Evolutionary conservation across 331 rosid genomes (phyloP), one percentile per base, ranked within the genome.

Genomic region (Prunus yedoensis): DNA sequence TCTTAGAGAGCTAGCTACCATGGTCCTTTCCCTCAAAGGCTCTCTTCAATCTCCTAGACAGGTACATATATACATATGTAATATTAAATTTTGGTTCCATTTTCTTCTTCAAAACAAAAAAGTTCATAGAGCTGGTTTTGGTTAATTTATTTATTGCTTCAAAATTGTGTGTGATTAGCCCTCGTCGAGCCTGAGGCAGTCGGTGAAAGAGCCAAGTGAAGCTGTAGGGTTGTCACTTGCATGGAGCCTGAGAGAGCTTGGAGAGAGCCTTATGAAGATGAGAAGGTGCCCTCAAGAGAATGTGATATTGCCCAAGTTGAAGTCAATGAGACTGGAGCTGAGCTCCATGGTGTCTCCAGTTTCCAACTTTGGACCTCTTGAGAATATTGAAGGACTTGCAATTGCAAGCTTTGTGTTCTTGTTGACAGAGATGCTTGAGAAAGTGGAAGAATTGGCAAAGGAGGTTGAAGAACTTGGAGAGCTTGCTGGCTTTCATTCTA

Each of bases 1-100:
- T 51, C 89, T 92, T 56, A 75, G 96, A 69, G 99, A 92, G 59
- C 46, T 94, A 38, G 92, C 99, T 41, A 76, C 90, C 23, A 76
- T 82, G 23, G 56, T 87, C 78, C 49, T 88, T 79, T 85, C 91
- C 60, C 73, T 88, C 25, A 77, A 53, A 66, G 57, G 35, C 30
- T 94, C 89, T 76, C 81, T 92, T 63, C 87, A 82, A 76, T 80
- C 96, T 28, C 77, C 93, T 77, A 79, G 84, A 85, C 89, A 89
- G 95, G 98, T 91, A 74, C 11, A 14, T 13, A 21, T 4, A 10
- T n/a, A 20, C 27, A 10, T 52, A 8, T 8, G 52, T 62, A 32
- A 56, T 43, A 27, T 51, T 58, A 20, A 23, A 21, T 58, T 58
- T 58, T 28, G 20, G 41, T 60, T 60, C 43, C 13, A 14, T 16